Conservation (phyloP, 257 asterid species). For the Handroanthus guayacan region DNA sequence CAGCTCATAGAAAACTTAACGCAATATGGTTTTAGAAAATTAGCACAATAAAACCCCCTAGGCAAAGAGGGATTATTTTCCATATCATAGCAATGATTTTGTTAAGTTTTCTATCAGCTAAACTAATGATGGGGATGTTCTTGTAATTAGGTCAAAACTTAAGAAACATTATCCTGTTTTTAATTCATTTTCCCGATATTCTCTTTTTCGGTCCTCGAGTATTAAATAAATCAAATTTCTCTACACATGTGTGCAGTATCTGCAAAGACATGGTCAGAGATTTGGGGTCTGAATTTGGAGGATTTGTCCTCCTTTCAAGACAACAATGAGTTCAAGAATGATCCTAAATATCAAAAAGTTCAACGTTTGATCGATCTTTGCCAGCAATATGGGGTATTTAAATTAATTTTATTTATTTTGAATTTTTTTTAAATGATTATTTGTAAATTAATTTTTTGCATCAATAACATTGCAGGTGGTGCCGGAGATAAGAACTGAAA, state of each 20-base stretch:
- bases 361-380: conserved; percentile 58
- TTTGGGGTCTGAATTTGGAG: conserved; percentile 51
- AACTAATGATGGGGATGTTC: no score
- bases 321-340: conserved; percentile 45
- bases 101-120: no score
- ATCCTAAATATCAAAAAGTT: conserved; percentile 62
- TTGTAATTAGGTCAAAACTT: no score
- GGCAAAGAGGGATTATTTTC: no score
- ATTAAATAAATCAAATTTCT: not conserved
- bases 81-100: no score
- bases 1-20: no score
- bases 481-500: conserved; percentile 64
- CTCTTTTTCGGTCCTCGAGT: not conserved
- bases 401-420: no score
- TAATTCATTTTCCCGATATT: not conserved
- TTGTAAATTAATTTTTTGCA: not conserved
- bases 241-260: conserved; percentile 46
- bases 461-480: conserved; percentile 54
- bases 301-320: conserved; percentile 39
- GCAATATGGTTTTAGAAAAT: no score
- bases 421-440: no score
- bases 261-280: conserved; percentile 62
- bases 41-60: no score
- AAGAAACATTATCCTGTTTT: not conserved
- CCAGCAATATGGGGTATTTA: no score